Conservation (phyloP, 2,329 filamentous ascomycete species). For the Verticillium albo-atrum region DNA sequence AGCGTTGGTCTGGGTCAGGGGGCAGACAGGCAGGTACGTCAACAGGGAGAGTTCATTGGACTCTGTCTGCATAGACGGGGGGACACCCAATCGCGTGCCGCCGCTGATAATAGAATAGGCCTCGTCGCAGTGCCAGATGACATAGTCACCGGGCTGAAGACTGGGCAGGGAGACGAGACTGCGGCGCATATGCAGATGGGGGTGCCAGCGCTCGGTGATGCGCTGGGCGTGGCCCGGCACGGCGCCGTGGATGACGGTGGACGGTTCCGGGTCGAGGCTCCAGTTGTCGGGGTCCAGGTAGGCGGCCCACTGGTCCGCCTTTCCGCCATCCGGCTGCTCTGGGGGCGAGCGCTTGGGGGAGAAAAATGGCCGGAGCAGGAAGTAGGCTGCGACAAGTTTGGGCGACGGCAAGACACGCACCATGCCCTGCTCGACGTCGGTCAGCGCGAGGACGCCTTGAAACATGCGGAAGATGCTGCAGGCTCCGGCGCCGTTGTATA, state of each 20-base stretch:
- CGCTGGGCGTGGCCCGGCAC: conserved; percentile 55
- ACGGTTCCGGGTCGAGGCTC: conserved; percentile 41
- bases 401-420: conserved; percentile 42
- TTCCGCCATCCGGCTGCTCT: conserved; percentile 14
- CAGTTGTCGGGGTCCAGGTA: conserved; percentile 40
- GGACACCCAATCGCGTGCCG: conserved; percentile 25
- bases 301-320: conserved; percentile 36
- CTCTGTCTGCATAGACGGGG: conserved; percentile 10
- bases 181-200: conserved; percentile 47
- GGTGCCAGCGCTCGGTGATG: conserved; percentile 54
- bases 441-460: conserved; percentile 71
- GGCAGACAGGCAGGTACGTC: conserved; percentile 51
- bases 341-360: conserved; percentile 23
- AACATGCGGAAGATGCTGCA: conserved; percentile 75
- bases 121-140: conserved; percentile 55
- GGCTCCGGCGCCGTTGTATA: conserved; percentile 68
- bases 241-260: conserved; percentile 53
- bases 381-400: conserved; percentile 42
- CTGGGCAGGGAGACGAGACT: conserved; percentile 53
- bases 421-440: conserved; percentile 41
- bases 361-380: conserved; percentile 44
- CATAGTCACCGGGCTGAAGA: conserved; percentile 51
- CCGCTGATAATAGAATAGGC: conserved; percentile 49
- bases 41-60: conserved; percentile 40
- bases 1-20: conserved; percentile 37